Conservation (phyloP, 2,329 filamentous ascomycete genomes). For the Monosporascus sp. region DNA sequence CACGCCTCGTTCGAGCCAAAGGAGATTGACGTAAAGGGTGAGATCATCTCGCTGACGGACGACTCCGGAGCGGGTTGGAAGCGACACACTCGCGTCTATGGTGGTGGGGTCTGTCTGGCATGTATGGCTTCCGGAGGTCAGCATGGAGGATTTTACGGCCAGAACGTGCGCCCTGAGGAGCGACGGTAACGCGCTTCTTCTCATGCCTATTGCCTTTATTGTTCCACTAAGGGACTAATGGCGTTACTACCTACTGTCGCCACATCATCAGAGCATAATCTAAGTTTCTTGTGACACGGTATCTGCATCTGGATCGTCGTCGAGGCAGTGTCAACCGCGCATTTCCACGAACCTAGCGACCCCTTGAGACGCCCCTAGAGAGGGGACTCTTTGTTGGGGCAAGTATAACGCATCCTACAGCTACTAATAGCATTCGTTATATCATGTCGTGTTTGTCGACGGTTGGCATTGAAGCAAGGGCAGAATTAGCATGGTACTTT, state of each 20-base stretch:
- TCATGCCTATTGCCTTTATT: too few species aligned
- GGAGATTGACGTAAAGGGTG: conserved; percentile 41
- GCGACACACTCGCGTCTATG: conserved; percentile 54
- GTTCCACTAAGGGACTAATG: too few species aligned
- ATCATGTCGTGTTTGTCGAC: not conserved
- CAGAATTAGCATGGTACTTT: not conserved
- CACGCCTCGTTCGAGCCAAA: conserved; percentile 26
- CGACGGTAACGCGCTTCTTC: conserved; percentile 29
- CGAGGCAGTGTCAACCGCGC: too few species aligned
- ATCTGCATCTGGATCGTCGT: too few species aligned
- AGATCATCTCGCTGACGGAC: conserved; percentile 45
- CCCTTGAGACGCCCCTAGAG: too few species aligned
- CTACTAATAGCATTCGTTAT: not conserved
- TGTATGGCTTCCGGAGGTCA: conserved; percentile 43
- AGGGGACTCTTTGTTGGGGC: too few species aligned
- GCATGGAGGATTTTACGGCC: conserved; percentile 48
- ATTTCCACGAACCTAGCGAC: too few species aligned
- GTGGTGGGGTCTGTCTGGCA: conserved; percentile 51
- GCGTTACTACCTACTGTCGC: too few species aligned
- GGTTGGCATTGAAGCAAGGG: not conserved
- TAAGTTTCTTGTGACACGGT: too few species aligned
- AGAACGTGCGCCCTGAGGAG: conserved; percentile 47
- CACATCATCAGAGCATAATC: not conserved
- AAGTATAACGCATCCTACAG: too few species aligned
- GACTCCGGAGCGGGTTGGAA: conserved; percentile 46